These are phyloP conservation scores for Chrysopogon serrulatus DNA, from an alignment of 176 grass and related monocot species.

Conservation along the genomic window DNA sequence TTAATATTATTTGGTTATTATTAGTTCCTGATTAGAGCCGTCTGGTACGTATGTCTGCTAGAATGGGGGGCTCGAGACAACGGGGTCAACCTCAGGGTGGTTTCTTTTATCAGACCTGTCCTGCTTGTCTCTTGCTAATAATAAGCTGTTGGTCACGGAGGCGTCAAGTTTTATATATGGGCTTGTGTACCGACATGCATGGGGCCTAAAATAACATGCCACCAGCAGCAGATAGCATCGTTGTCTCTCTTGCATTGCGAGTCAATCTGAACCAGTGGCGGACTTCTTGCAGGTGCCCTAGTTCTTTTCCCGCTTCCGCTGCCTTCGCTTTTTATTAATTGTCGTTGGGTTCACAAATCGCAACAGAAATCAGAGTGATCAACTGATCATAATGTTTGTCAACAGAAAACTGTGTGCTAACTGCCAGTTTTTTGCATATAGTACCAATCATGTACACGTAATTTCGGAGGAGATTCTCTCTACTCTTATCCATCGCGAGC, in stretches of 20 bases:
- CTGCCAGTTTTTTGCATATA: not conserved
- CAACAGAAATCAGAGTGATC: not conserved
- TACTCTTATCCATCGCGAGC: not conserved
- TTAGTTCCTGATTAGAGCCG: conserved; percentile 8
- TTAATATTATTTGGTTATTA: not conserved
- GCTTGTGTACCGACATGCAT: not conserved
- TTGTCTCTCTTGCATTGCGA: not conserved
- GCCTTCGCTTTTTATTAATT: not conserved
- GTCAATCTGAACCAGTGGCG: not conserved
- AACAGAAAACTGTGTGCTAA: not conserved
- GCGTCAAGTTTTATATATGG: not conserved
- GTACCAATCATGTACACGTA: not conserved
- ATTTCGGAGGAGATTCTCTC: not conserved
- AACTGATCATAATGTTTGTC: not conserved
- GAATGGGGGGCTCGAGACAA: conserved; percentile 38
- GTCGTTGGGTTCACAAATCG: not conserved
- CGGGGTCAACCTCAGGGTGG: conserved; percentile 15
- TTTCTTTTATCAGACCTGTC: conserved; percentile 37
- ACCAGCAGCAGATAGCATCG: not conserved
- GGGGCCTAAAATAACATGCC: not conserved
- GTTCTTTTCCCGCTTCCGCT: not conserved
- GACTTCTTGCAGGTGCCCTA: not conserved
- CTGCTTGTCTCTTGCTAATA: conserved; percentile 27
- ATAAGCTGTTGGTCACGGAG: conserved; percentile 12
- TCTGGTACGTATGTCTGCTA: not conserved